Conservation (phyloP, 1,284 basidiomycete genomes). For the Hemileia vastatrix region DNA sequence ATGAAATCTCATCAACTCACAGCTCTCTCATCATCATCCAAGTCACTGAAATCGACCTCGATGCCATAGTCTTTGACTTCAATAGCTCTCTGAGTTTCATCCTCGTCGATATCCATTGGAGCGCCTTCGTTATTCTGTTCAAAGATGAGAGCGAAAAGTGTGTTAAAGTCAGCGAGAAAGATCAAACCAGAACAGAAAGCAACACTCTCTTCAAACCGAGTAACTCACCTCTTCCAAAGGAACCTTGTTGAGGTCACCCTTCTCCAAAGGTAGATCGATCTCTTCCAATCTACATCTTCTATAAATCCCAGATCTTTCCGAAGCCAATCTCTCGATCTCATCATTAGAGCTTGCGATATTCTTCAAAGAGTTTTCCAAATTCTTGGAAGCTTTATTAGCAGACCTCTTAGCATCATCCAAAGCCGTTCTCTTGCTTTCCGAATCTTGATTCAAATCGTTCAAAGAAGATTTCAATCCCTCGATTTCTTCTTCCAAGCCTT, state of each 20-base stretch:
- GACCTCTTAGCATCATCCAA: slow-evolving; percentile 69
- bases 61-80: slow-evolving; percentile 73
- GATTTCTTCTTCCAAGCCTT: slow-evolving; percentile 54
- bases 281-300: slow-evolving; percentile 87
- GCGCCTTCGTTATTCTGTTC: slow-evolving; percentile 20
- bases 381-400: slow-evolving; percentile 60
- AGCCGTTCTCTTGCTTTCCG: slow-evolving; percentile 59
- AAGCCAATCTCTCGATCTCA: slow-evolving; percentile 76
- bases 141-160: background rate
- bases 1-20: slow-evolving; percentile 45
- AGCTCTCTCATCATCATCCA: slow-evolving; percentile 73
- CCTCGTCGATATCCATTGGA: slow-evolving; percentile 75
- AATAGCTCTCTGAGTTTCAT: slow-evolving; percentile 61
- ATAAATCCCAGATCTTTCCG: slow-evolving; percentile 77
- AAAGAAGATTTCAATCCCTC: slow-evolving; percentile 47
- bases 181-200: background rate
- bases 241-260: slow-evolving; percentile 71
- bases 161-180: slow-evolving; percentile 1
- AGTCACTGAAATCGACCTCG: slow-evolving; percentile 66
- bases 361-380: slow-evolving; percentile 74
- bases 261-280: slow-evolving; percentile 66
- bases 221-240: slow-evolving; percentile 75
- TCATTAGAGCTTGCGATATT: slow-evolving; percentile 84
- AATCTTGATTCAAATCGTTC: slow-evolving; percentile 49
- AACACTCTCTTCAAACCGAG: background rate